phyloP scores from a whole-genome alignment of 2,329 filamentous ascomycete genomes.

The Balansia obtecta region DNA sequence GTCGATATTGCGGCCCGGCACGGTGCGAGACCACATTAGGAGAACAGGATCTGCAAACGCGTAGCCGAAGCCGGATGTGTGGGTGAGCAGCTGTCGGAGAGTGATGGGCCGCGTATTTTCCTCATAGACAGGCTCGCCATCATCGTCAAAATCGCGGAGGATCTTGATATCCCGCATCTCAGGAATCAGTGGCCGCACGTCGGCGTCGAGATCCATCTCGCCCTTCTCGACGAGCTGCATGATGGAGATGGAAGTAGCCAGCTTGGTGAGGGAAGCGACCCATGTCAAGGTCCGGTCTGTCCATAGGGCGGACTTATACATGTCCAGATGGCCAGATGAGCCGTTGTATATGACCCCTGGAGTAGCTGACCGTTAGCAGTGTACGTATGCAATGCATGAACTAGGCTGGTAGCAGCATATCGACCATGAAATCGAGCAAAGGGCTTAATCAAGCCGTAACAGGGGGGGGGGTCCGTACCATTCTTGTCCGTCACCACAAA shows the following conservation, averaged over 20 bases:
- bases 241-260: slow-evolving; percentile 24
- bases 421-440: background rate
- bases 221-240: slow-evolving; percentile 28
- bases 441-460: background rate
- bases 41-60: slow-evolving; percentile 28
- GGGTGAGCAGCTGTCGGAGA: slow-evolving; percentile 33
- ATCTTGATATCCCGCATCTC: slow-evolving; percentile 22
- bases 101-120: slow-evolving; percentile 25
- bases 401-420: background rate
- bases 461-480: slow-evolving; percentile 11
- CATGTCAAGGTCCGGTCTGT: slow-evolving; percentile 20
- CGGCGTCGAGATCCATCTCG: slow-evolving; percentile 22
- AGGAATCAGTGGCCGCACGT: slow-evolving; percentile 21
- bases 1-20: slow-evolving; percentile 18
- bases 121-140: slow-evolving; percentile 24
- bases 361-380: too few relatives aligned
- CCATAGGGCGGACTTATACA: slow-evolving; percentile 21
- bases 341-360: slow-evolving; percentile 23
- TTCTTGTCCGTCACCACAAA: slow-evolving; percentile 22
- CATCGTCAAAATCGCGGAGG: slow-evolving; percentile 23
- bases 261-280: slow-evolving; percentile 31
- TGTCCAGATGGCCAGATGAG: slow-evolving; percentile 22
- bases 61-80: slow-evolving; percentile 35
- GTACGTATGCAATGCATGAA: background rate
- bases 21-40: slow-evolving; percentile 24